A percentile compares a stretch with the other conserved stretches of the same genome.
Evolutionary conservation across 768 basidiomycete genomes (phyloP).

Genomic region (Tulasnella sp.): DNA sequence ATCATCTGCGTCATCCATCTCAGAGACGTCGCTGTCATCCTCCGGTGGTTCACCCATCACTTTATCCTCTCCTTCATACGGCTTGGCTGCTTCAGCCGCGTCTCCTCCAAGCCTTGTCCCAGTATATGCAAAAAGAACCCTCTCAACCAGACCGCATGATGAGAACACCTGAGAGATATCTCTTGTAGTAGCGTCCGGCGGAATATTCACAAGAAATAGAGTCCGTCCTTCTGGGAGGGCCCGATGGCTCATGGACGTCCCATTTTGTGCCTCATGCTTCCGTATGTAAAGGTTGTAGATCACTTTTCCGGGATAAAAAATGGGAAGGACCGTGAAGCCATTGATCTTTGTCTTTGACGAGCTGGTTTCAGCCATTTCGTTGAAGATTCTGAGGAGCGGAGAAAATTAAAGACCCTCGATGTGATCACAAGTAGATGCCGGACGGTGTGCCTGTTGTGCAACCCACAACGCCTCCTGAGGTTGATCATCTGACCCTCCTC

Average conservation of each 20-base stretch:
- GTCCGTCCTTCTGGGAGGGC: conserved; percentile 51
- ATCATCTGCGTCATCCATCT: conserved; percentile 32
- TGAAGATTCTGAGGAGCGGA: no score
- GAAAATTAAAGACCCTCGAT: no score
- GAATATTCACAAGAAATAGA: conserved; percentile 79
- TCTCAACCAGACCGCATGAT: conserved; percentile 63
- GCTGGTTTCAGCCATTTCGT: no score
- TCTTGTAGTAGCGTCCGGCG: conserved; percentile 76
- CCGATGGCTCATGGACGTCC: conserved; percentile 15
- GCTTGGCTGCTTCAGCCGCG: neutral
- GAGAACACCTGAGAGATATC: conserved; percentile 73
- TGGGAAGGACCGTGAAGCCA: conserved; percentile 26
- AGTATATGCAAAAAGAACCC: conserved; percentile 46
- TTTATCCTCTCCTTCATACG: conserved; percentile 21
- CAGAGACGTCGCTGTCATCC: conserved; percentile 21
- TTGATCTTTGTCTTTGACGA: neutral
- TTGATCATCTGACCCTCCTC: no score
- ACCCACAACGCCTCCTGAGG: no score
- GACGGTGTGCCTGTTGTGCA: no score
- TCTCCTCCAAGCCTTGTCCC: conserved; percentile 18
- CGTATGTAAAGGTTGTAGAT: conserved; percentile 72
- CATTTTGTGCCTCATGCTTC: conserved; percentile 36
- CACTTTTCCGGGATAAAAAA: conserved; percentile 31
- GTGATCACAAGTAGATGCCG: no score
- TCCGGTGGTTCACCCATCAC: conserved; percentile 22